These are phyloP conservation scores for Rhynchosporium secalis DNA, from an alignment of 2,329 filamentous ascomycete genomes.

Conservation along the genomic window DNA sequence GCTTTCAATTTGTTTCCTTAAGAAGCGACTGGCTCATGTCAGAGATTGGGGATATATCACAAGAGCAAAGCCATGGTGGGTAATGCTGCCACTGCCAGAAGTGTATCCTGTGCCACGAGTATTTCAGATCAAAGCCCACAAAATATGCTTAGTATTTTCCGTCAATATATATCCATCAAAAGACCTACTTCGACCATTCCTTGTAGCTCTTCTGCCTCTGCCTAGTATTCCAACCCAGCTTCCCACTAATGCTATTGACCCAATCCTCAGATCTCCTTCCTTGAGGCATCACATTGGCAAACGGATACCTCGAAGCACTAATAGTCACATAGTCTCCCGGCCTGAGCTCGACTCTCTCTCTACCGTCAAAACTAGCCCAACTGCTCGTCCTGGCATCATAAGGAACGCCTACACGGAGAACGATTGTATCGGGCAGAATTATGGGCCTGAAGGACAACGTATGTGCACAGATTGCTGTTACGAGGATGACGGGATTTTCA, in stretches of 20 bases:
- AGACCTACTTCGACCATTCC: conserved; percentile 36
- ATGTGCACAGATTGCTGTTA: conserved; percentile 93
- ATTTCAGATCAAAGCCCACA: background rate
- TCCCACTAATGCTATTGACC: conserved; percentile 78
- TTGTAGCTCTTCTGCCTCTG: conserved; percentile 70
- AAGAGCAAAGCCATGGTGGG: background rate
- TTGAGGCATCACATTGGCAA: conserved; percentile 72
- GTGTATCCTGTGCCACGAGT: background rate
- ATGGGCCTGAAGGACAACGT: conserved; percentile 96
- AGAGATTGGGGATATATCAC: too few relatives aligned
- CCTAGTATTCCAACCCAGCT: conserved; percentile 78
- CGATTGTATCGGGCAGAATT: conserved; percentile 93
- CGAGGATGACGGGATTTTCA: conserved; percentile 92
- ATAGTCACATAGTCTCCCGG: conserved; percentile 85
- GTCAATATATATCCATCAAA: background rate
- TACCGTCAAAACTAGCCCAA: conserved; percentile 98
- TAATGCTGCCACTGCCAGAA: background rate
- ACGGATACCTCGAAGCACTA: conserved; percentile 77
- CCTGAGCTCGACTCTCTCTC: conserved; percentile 77
- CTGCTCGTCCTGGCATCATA: conserved; percentile 86
- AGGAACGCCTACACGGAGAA: conserved; percentile 88
- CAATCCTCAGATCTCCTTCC: conserved; percentile 73
- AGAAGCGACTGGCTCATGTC: too few relatives aligned
- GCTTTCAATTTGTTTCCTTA: too few relatives aligned
- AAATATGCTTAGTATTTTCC: background rate